Evolutionary conservation across 805 yeast genomes (phyloP).

Genomic region (Myxozyma lipomycoides): DNA sequence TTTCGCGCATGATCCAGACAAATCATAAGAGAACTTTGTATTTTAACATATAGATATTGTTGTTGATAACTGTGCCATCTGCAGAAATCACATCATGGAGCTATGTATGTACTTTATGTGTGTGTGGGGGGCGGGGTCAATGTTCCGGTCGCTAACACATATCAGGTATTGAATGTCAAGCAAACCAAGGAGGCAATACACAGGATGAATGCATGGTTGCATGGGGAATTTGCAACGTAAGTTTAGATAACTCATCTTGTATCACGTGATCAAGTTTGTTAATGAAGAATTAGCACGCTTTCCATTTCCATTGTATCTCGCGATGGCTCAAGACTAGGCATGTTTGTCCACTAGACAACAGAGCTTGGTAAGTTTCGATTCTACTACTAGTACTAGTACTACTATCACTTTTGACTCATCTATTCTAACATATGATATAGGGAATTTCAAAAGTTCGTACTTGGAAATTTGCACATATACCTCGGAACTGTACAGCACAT

Average conservation of each 20-base stretch:
- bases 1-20: background rate
- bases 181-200: conserved; percentile 59
- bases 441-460: conserved; percentile 60
- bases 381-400: background rate
- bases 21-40: background rate
- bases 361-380: conserved; percentile 60
- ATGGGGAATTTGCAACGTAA: conserved; percentile 83
- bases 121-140: background rate
- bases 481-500: no score
- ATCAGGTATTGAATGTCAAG: conserved; percentile 74
- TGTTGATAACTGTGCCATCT: conserved; percentile 95
- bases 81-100: conserved; percentile 97
- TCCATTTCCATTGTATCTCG: conserved; percentile 93
- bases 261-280: background rate
- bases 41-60: conserved; percentile 52
- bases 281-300: conserved; percentile 60
- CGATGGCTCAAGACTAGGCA: conserved; percentile 94
- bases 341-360: conserved; percentile 93
- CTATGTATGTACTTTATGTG: conserved; percentile 56
- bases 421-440: conserved; percentile 3
- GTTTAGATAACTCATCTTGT: conserved; percentile 21
- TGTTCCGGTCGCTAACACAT: background rate
- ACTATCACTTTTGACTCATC: background rate
- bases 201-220: conserved; percentile 86
- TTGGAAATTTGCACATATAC: no score